Evolutionary conservation across 2,329 filamentous ascomycete species (phyloP), one percentile per base, ranked within the genome.

Genomic region (Epichloe sylvatica): DNA sequence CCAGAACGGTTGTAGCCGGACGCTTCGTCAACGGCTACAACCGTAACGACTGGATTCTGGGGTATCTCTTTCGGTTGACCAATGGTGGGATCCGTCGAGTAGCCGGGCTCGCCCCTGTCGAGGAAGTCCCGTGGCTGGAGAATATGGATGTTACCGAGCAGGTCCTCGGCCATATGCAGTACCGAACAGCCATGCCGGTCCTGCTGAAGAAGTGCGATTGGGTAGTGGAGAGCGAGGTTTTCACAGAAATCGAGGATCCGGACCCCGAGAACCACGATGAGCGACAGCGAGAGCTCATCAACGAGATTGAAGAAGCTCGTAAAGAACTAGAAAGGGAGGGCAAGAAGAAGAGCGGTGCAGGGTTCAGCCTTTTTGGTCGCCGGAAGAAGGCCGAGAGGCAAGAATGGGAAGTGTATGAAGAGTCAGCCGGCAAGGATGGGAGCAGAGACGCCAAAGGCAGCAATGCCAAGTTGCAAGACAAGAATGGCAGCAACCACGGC

Each of bases 31-130:
- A 95, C 61, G 92, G 87, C 15, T 98, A 90, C 68, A 86, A 92
- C 57, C 84, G 78, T 45, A 96, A 92, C 63, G 92, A 98, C 68
- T 98, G 92, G 92, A 97, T 98, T 60, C 68, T 98, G 46, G 89
- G 84, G 53, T 98, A 98, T 63, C 79, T 98, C 1, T 98, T 98
- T 75, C 86, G 92, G 13, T 78, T 95, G 40, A 98, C 92, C 3
- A 86, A 84, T 56, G 92, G 92, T 56, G 92, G 92, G 41, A 91
- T 97, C 60, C 84, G 89, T 65, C 81, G 83, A 19, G 79, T 98
- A 1, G 90, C 90, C 5, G 92, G 92, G 12, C 76, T 98, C 40
- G 85, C 80, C 1, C 74, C 84, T 1, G 76, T 97, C 3, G 78
- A 91, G 42, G 77, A 72, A 5, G 72, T 94, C n/a, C 81, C 83